Conservation (phyloP, 2,329 filamentous ascomycete species). For the Microsporum audouinii region DNA sequence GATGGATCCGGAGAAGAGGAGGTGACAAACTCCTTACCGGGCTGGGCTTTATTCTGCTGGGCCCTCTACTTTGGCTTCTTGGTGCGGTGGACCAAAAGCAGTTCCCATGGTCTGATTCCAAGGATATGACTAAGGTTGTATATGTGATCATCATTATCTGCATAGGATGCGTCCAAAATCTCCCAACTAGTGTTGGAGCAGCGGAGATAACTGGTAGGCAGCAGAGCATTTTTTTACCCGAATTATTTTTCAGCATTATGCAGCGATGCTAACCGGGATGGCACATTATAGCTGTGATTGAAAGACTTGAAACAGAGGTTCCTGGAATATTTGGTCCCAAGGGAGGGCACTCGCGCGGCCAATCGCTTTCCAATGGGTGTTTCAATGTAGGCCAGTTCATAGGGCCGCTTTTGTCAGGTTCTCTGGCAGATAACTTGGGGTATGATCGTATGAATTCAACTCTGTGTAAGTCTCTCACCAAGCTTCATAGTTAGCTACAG, state of each 20-base stretch:
- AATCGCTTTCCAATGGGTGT: background rate
- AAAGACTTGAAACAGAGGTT: background rate
- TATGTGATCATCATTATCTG: background rate
- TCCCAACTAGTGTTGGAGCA: background rate
- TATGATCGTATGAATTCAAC: conserved; percentile 1
- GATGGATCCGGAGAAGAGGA: background rate
- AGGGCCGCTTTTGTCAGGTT: background rate
- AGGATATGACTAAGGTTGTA: background rate
- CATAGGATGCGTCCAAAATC: background rate
- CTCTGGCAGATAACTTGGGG: background rate
- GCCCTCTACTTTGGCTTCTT: background rate
- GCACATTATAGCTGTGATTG: background rate
- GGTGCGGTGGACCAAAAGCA: background rate
- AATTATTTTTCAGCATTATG: background rate
- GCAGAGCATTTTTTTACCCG: background rate
- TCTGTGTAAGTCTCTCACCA: background rate
- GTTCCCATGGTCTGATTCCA: background rate
- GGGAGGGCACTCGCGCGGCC: background rate
- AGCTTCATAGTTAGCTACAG: background rate
- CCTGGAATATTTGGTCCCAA: background rate
- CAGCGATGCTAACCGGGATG: background rate
- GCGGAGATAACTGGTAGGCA: background rate
- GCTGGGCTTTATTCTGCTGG: background rate
- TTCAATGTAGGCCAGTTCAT: background rate
- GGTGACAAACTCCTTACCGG: background rate